Evolutionary conservation across 352 stramenopile genomes (phyloP), one percentile per base, ranked within the genome.

Genomic region (Peronospora tabacina): DNA sequence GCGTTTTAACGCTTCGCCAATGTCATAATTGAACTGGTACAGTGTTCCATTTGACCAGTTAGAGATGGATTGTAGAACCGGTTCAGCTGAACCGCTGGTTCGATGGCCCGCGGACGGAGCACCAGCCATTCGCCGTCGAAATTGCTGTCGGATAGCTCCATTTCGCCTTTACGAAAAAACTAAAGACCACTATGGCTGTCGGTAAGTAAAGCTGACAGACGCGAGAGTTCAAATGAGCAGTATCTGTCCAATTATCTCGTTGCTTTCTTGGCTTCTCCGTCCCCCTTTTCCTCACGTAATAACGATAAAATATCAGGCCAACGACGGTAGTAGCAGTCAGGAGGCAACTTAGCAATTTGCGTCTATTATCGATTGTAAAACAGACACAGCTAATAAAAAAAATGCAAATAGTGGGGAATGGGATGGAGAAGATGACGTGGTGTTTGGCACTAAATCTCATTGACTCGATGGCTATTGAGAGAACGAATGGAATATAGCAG

Each of bases 101-200:
- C 33, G 42, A 58, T 68, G 63, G 67, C 63, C 57, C 49, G 57
- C 46, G 38, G 45, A 24, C 63, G 57, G 61, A 67, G 57, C 62
- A 70, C 75, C 75, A 86, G 75, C 75, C 75, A 86, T 84, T 84
- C 49, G 42, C 32, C 26, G 44, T 39, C 44, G 47, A 55, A 48
- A 50, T 55, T 19, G 39, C 13, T 52, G 38, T 9, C 30, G 48
- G 33, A 30, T 24, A 68, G 44, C 45, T 70, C 79, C 77, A 90
- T 87, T 91, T 89, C 80, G 77, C 77, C 80, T 89, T 91, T 88
- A 86, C 66, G 68, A 85, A 85, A 86, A 85, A 86, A 84, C 72
- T 75, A 70, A 84, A 82, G 79, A 87, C 62, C 64, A 67, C 70
- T 75, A 91, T 91, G 77, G 77, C 77, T 85, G 75, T 88, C 70